Percentiles rank a stretch among this genome's conserved stretches.
Conservation (phyloP, 2,329 filamentous ascomycete species). For the Scorias spongiosa region DNA sequence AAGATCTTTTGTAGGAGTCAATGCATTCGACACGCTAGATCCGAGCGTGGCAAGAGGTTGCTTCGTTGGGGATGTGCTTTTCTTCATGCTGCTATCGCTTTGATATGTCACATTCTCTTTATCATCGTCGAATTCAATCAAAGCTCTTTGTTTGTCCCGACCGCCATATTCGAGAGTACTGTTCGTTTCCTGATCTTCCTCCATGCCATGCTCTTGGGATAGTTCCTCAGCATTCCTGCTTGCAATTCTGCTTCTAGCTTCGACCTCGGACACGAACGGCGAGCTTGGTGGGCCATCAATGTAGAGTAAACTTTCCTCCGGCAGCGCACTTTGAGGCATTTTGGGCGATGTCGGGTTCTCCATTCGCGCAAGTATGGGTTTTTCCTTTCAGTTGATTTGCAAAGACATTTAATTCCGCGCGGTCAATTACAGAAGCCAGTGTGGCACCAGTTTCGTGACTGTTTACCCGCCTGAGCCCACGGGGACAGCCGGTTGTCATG, state of each 20-base stretch:
- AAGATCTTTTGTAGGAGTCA: conserved; percentile 2
- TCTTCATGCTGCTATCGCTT: conserved; percentile 4
- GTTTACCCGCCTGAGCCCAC: too few relatives aligned
- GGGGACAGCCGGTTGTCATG: too few relatives aligned
- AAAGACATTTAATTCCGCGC: too few relatives aligned
- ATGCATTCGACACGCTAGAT: conserved; percentile 4
- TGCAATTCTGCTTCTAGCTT: conserved; percentile 17
- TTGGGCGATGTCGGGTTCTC: background rate
- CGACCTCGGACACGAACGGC: conserved; percentile 32
- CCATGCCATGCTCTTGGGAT: background rate
- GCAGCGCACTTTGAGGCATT: background rate
- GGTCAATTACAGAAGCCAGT: too few relatives aligned
- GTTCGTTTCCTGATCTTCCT: background rate
- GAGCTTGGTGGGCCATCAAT: conserved; percentile 28
- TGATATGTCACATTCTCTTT: conserved; percentile 17
- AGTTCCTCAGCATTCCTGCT: conserved; percentile 5
- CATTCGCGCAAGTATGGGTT: background rate
- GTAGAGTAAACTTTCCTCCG: conserved; percentile 12
- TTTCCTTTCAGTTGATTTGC: too few relatives aligned
- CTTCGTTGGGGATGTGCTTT: conserved; percentile 10
- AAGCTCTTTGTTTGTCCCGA: conserved; percentile 2
- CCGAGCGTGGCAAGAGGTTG: conserved; percentile 12
- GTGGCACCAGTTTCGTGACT: too few relatives aligned
- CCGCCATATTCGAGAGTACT: conserved; percentile 2
- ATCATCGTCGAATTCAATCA: conserved; percentile 8